phyloP scores from a whole-genome alignment of 2,329 filamentous ascomycete genomes.

The Ceratocystis lukuohia region DNA sequence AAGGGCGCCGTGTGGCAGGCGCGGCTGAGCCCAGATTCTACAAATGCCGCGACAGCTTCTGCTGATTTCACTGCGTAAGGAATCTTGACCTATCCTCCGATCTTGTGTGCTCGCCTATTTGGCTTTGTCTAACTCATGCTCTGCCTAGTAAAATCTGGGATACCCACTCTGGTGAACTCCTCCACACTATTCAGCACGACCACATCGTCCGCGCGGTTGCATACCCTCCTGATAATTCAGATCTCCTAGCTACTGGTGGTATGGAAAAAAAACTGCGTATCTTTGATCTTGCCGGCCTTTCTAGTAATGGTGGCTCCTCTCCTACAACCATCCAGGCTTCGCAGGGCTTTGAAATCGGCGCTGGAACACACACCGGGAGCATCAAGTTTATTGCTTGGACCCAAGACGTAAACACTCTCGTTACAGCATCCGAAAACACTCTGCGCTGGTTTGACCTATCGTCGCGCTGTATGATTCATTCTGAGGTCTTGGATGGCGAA shows the following conservation, averaged over 20 bases:
- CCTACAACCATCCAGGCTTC: slow-evolving; percentile 38
- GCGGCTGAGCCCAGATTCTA: slow-evolving; percentile 74
- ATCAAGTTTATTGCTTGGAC: slow-evolving; percentile 98
- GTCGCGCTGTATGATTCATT: slow-evolving; percentile 57
- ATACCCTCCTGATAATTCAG: slow-evolving; percentile 67
- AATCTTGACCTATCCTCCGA: not conserved
- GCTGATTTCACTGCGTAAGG: slow-evolving; percentile 88
- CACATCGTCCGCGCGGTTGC: slow-evolving; percentile 93
- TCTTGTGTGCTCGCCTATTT: not conserved
- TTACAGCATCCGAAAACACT: slow-evolving; percentile 84
- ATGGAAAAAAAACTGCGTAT: slow-evolving; percentile 94
- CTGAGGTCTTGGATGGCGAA: slow-evolving; percentile 66
- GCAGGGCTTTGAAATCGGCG: slow-evolving; percentile 71
- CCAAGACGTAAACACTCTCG: slow-evolving; percentile 70
- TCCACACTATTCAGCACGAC: slow-evolving; percentile 76
- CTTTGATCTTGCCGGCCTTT: slow-evolving; percentile 63
- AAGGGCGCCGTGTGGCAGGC: slow-evolving; percentile 98
- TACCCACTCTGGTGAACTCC: slow-evolving; percentile 79
- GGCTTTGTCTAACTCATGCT: slow-evolving; percentile 24
- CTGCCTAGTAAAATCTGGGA: slow-evolving; percentile 82
- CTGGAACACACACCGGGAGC: slow-evolving; percentile 66
- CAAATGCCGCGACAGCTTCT: slow-evolving; percentile 79
- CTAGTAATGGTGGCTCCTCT: slow-evolving; percentile 25
- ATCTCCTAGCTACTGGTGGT: slow-evolving; percentile 84
- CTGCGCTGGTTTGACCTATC: slow-evolving; percentile 91